Base-by-base conservation (phyloP, 2,329 filamentous ascomycete genomes). In the Metarhizium album region DNA sequence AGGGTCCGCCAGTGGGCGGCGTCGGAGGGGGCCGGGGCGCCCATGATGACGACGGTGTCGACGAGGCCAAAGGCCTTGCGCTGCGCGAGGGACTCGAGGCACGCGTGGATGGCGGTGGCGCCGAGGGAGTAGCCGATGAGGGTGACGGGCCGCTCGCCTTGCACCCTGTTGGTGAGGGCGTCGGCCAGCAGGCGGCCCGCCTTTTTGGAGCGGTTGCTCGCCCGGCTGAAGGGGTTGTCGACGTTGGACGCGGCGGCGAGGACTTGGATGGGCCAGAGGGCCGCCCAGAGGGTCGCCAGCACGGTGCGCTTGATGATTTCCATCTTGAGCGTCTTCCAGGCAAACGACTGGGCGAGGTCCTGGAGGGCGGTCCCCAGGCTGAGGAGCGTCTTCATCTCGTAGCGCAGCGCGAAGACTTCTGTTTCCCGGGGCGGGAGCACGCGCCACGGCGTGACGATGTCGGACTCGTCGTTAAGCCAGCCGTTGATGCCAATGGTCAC, bases 401-500 rank as follows among this genome's bases (percentile, higher is more conserved):
- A 95, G 3, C 87, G 79, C 5, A 95, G 71, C 1, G 88, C 90
- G 62, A 95, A 95, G 0, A 87, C 82, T 64, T 95, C 90, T 1
- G 84, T 78, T 54, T 86, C 78, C 14, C 49, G 49, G 31, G 78
- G 71, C 2, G 81, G 79, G 13, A 95, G 73, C 29, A 85, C 82
- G 31, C 79, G 78, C 90, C 90, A 96, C 0, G 90, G 90, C 54
- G 80, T 78, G 4, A 84, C 78, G 24, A 95, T 79, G 58, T 95
- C 88, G 29, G 84, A 78, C 56, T 86, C 80, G 7, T 80, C 74
- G 2, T 79, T 84, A 13, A 95, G 74, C 90, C 90, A 95, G 35
- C 90, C 90, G 53, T 88, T 91, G 55, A 95, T 82, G 8, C 87
- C 88, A 52, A 96, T 87, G 0, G 87, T 90, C 3, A 96, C 83